Base-by-base conservation (phyloP, 2,329 filamentous ascomycete species). In the Didymella keratinophila region DNA sequence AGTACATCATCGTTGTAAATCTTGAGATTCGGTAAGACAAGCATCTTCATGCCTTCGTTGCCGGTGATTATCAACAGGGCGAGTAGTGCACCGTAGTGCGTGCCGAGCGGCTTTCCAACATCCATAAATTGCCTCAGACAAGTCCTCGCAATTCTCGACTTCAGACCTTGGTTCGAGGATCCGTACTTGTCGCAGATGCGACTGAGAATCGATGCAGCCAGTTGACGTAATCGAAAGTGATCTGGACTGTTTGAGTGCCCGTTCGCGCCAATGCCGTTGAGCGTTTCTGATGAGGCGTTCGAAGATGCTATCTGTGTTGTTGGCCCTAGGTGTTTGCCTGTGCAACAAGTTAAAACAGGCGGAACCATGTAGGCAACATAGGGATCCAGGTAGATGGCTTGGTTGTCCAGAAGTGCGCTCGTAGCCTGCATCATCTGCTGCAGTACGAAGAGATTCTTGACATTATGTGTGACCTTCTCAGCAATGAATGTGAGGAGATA, bases 401-500 rank as follows among this genome's bases (percentile, higher is more conserved):
- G 86, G 73, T 97, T 98, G 66, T 89, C 86, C 48, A 97, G 89
- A 49, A 99, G 82, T 2, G 94, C 92, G 48, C 91, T 86, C 0
- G 91, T 89, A 60, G 98, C 86, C 70, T 93, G 89, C 90, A 99
- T 94, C 87, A 96, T 95, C 76, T 96, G 92, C 20, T 88, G 89
- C 21, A 99, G 83, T 5, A 93, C 87, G 74, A 97, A 97, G 2
- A 93, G 85, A 75, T 96, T 91, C 78, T 96, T 93, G 64, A 97
- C 85, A 66, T 89, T 90, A 76, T 99, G 95, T 1, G 95, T 98
- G 49, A 99, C 92, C 78, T 97, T 95, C 76, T 97, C 94, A 20
- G 93, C 89, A 70, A 98, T 90, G 76, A 97, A 98, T 75, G 96
- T 93, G 59, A 97, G 89, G 70, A 98, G 97, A 79, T 99, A 99